Percentiles rank a stretch among this genome's conserved stretches.
Conservation (phyloP, 495 filamentous ascomycete genomes). For the Talaromyces liani region DNA sequence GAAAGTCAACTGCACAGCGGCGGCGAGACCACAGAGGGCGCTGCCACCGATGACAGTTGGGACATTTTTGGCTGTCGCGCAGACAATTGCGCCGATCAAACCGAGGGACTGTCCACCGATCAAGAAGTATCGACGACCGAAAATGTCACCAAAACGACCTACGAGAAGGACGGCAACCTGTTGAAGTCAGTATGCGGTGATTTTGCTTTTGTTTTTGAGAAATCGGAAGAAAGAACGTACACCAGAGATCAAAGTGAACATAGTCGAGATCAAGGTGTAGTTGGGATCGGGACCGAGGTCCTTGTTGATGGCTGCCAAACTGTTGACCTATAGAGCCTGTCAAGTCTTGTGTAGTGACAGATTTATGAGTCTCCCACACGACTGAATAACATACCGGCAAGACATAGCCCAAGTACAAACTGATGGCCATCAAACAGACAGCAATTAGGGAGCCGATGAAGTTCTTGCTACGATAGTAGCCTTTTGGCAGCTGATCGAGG, state of each 20-base stretch:
- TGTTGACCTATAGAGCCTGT: slow-evolving; percentile 9
- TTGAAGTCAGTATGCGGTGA: slow-evolving; percentile 22
- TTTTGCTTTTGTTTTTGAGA: slow-evolving; percentile 1
- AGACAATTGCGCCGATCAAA: slow-evolving; percentile 36
- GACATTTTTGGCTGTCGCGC: slow-evolving; percentile 36
- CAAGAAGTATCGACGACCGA: slow-evolving; percentile 46
- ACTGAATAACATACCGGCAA: slow-evolving; percentile 12
- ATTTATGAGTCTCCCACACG: background rate
- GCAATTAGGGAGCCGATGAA: slow-evolving; percentile 18
- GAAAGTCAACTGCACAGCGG: slow-evolving; percentile 31
- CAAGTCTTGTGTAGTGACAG: background rate
- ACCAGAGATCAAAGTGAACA: slow-evolving; percentile 19
- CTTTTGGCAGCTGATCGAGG: slow-evolving; percentile 13
- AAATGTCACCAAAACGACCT: slow-evolving; percentile 45
- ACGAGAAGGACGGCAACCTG: slow-evolving; percentile 29
- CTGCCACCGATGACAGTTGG: slow-evolving; percentile 33
- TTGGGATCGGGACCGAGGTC: slow-evolving; percentile 28
- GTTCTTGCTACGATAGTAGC: slow-evolving; percentile 16
- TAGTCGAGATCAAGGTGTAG: slow-evolving; percentile 27
- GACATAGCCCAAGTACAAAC: slow-evolving; percentile 16
- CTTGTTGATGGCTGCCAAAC: slow-evolving; percentile 15
- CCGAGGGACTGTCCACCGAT: slow-evolving; percentile 32
- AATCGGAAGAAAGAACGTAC: slow-evolving; percentile 4
- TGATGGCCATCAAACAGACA: slow-evolving; percentile 17
- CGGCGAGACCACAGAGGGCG: slow-evolving; percentile 25